Percentiles rank a stretch among this genome's conserved stretches.
phyloP scores from a whole-genome alignment of 768 basidiomycete genomes.

The Tulasnella sp. region DNA sequence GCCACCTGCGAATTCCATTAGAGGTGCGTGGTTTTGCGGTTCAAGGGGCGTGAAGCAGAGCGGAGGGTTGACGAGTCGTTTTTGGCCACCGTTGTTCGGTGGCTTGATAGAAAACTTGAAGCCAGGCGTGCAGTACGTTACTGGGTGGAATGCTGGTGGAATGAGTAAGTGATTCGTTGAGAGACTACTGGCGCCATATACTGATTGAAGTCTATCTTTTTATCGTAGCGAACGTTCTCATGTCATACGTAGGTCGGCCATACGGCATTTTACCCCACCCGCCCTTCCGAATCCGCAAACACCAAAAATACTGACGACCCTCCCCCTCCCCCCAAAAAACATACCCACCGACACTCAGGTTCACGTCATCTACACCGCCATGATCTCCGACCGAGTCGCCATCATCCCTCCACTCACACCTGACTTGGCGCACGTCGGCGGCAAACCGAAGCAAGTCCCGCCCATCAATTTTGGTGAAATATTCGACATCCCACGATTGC shows the following conservation, averaged over 20 bases:
- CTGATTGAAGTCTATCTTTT: not conserved
- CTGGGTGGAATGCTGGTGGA: constrained; percentile 5
- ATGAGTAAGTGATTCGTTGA: not conserved
- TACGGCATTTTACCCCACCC: too few relatives aligned
- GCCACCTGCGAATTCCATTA: not conserved
- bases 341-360: too few relatives aligned
- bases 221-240: constrained; percentile 12
- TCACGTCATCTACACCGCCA: constrained; percentile 10
- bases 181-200: not conserved
- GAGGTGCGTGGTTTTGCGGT: not conserved
- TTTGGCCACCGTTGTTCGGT: not conserved
- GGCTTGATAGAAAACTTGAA: not conserved
- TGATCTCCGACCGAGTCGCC: constrained; percentile 3
- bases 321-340: too few relatives aligned
- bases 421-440: constrained; percentile 31
- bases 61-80: not conserved
- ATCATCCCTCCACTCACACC: constrained; percentile 13
- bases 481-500: constrained; percentile 16
- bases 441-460: not conserved
- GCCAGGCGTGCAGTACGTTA: not conserved
- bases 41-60: too few relatives aligned
- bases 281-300: too few relatives aligned
- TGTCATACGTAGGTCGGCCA: constrained; percentile 6
- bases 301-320: too few relatives aligned
- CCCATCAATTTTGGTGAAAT: constrained; percentile 9